Base-by-base conservation (phyloP, 768 basidiomycete genomes). In the Rhodosporidiobolus sp. region DNA sequence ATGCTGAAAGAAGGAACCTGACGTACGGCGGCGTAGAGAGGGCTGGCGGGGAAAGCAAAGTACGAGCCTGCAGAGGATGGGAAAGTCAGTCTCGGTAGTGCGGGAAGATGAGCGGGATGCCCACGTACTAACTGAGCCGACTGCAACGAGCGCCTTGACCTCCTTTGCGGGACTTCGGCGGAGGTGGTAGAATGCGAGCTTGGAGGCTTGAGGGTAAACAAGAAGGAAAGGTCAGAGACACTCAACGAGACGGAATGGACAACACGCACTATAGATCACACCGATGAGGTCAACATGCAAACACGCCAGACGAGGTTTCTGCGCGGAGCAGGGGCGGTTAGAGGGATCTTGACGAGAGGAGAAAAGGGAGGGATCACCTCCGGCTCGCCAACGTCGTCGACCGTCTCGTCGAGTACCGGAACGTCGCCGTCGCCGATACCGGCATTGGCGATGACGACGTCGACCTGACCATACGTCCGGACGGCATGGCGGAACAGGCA, bases 71-170 rank as follows among this genome's bases (percentile, higher is more conserved):
- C 32, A 24, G 46, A 16, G 48, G 20, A 24, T 7, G 14, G n/a
- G 16, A 45, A 48, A 28, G 43, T 59, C 50, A 28, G 57, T 17
- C 46, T 17, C 10, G 46, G 20, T 48, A 35, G 26, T n/a, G n/a
- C n/a, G n/a, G 14, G 20, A 26, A 38, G 63, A 28, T 30, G 24
- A 4, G 3, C 3, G 24, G 35, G 17, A n/a, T 4, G 45, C 24
- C 24, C 11, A 71, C 80, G n/a, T 49, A 86, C 86, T 85, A 79
- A 88, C 83, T n/a, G 86, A 87, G 20, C 86, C 86, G 45, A 86
- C 81, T 22, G 87, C 78, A 43, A 87, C 81, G 53, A 87, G 71
- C 11, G 86, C 79, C 73, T 87, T 87, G 8, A 45, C 54, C 1
- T 17, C 30, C 24, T 38, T 67, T 3, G 49, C 46, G 0, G 61